phyloP scores from a whole-genome alignment of 257 asterid species.

The Solanum pinnatisectum region DNA sequence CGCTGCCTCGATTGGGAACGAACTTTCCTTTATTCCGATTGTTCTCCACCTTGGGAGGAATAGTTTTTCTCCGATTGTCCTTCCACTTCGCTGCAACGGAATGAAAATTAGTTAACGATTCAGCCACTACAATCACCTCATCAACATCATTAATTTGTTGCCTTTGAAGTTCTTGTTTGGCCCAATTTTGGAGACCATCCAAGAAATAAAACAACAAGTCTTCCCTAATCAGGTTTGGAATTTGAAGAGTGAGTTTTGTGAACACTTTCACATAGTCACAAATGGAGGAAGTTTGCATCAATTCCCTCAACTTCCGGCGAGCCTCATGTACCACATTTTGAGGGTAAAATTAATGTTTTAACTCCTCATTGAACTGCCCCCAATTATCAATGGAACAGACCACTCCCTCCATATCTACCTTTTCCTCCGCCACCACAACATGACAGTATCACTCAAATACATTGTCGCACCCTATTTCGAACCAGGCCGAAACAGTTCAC shows the following conservation, averaged over 20 bases:
- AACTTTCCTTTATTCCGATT: too few relatives aligned
- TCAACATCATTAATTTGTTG: not conserved
- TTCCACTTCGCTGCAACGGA: accelerated
- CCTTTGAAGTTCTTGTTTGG: not conserved
- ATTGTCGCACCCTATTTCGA: too few relatives aligned
- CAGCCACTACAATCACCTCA: not conserved
- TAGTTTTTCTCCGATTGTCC: accelerated
- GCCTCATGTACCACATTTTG: not conserved
- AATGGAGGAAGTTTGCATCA: too few relatives aligned
- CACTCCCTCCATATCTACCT: not conserved
- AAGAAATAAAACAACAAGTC: not conserved
- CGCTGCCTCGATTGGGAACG: accelerated
- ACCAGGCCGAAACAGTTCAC: too few relatives aligned
- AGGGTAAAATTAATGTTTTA: not conserved
- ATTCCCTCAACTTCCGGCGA: accelerated
- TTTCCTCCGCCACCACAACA: not conserved
- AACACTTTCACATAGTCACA: not conserved
- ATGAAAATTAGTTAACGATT: too few relatives aligned
- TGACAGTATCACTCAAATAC: not conserved
- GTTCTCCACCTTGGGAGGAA: not conserved
- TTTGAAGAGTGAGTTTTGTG: not conserved
- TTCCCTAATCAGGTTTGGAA: not conserved
- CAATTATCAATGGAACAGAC: accelerated
- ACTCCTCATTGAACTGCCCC: not conserved
- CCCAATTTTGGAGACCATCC: not conserved